Percentiles rank a stretch among this genome's conserved stretches.
Evolutionary conservation across 805 yeast species (phyloP).

Genomic region (Spathaspora arborariae): DNA sequence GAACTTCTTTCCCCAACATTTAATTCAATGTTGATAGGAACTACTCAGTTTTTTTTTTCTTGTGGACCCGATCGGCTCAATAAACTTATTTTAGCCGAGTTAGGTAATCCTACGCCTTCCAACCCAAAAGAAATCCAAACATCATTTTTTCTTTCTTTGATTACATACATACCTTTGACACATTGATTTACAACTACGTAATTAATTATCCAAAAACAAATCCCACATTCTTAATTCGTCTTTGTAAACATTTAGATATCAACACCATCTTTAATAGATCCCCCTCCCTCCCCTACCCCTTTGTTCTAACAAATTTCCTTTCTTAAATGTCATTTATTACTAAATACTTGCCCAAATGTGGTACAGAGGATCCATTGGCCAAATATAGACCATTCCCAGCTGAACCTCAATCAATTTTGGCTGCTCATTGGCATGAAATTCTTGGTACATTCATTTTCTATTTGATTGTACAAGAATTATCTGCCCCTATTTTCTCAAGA

Average conservation of each 20-base stretch:
- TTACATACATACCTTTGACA: background rate
- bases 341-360: conserved; percentile 18
- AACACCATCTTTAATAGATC: background rate
- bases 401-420: conserved; percentile 37
- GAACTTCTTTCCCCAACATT: too few relatives aligned
- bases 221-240: background rate
- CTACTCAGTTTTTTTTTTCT: background rate
- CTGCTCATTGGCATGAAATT: conserved; percentile 76
- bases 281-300: too few relatives aligned
- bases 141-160: background rate
- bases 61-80: background rate
- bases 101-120: background rate
- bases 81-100: background rate
- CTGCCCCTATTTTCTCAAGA: conserved; percentile 48
- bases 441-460: conserved; percentile 58
- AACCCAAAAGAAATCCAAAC: background rate
- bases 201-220: background rate
- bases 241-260: background rate
- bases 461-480: conserved; percentile 45
- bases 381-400: conserved; percentile 45
- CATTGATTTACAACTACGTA: background rate
- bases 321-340: background rate
- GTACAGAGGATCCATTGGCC: conserved; percentile 40
- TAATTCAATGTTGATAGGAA: background rate
- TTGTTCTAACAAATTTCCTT: background rate